Conservation (phyloP, 2,329 filamentous ascomycete genomes). For the Ascochyta koolunga region DNA sequence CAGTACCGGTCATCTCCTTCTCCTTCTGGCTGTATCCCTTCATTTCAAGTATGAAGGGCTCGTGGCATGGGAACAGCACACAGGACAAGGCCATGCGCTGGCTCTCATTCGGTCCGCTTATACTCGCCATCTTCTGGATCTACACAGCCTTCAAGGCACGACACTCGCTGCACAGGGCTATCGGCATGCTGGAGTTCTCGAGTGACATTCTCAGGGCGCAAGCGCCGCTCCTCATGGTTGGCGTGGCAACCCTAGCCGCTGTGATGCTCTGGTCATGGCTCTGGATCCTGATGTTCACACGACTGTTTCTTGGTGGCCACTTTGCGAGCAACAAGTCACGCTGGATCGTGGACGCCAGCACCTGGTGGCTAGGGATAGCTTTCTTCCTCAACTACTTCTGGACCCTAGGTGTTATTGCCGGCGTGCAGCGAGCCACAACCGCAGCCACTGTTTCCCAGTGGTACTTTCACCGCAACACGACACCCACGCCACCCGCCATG, state of each 20-base stretch:
- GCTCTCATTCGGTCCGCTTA: constrained; percentile 76
- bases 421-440: constrained; percentile 87
- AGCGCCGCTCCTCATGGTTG: constrained; percentile 80
- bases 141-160: constrained; percentile 83
- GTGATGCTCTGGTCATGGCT: constrained; percentile 92
- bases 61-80: constrained; percentile 73
- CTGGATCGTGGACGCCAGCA: constrained; percentile 85
- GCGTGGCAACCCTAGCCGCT: constrained; percentile 74
- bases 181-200: constrained; percentile 90
- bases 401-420: constrained; percentile 86
- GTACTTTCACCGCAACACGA: constrained; percentile 94
- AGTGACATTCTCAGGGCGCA: constrained; percentile 86
- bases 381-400: constrained; percentile 96
- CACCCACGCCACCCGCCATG: constrained; percentile 75
- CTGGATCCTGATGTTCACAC: constrained; percentile 96
- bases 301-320: constrained; percentile 92
- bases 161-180: constrained; percentile 78
- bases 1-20: constrained; percentile 83
- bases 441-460: constrained; percentile 96
- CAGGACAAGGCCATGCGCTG: constrained; percentile 92
- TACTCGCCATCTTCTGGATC: constrained; percentile 77
- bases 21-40: constrained; percentile 93
- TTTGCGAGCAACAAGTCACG: constrained; percentile 61
- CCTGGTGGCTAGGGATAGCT: constrained; percentile 92
- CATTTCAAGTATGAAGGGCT: constrained; percentile 83